Conservation (phyloP, 208 protist genomes). For the Novymonas esmeraldas region DNA sequence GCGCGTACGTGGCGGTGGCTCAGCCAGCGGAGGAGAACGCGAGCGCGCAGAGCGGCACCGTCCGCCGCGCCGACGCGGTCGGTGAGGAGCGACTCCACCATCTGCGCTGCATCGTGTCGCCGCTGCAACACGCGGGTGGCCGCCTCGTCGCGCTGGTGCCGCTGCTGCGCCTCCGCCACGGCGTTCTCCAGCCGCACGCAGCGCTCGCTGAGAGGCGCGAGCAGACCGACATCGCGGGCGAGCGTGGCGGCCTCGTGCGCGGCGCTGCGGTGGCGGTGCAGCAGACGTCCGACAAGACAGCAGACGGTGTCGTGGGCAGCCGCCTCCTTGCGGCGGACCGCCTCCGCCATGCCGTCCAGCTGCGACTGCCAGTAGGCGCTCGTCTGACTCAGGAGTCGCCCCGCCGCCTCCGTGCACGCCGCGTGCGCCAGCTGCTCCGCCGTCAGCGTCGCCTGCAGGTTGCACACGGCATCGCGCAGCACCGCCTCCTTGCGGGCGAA, state of each 20-base stretch:
- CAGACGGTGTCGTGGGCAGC: slow-evolving; percentile 2
- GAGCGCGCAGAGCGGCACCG: slow-evolving; percentile 8
- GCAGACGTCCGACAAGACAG: slow-evolving; percentile 22
- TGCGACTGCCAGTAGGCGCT: slow-evolving; percentile 15
- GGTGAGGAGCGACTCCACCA: slow-evolving; percentile 17
- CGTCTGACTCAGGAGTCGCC: neutral
- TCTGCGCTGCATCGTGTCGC: neutral
- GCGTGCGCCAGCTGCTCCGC: neutral
- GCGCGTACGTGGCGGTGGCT: neutral
- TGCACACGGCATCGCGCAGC: slow-evolving; percentile 19
- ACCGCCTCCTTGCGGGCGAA: slow-evolving; percentile 36
- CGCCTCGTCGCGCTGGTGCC: slow-evolving; percentile 17
- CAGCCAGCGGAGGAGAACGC: slow-evolving; percentile 31
- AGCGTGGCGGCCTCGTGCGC: slow-evolving; percentile 22
- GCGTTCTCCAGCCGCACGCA: slow-evolving; percentile 32
- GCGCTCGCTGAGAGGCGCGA: slow-evolving; percentile 40
- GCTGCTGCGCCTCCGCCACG: slow-evolving; percentile 11
- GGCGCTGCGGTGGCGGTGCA: slow-evolving; percentile 16
- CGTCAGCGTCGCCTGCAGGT: slow-evolving; percentile 21
- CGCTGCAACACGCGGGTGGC: slow-evolving; percentile 4
- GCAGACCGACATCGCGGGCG: slow-evolving; percentile 18
- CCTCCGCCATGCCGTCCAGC: slow-evolving; percentile 1
- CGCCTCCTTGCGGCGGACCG: slow-evolving; percentile 18
- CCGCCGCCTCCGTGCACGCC: neutral
- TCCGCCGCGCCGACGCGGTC: slow-evolving; percentile 9